Evolutionary conservation across 805 yeast species (phyloP).

Genomic region (Lipomyces japonicus): DNA sequence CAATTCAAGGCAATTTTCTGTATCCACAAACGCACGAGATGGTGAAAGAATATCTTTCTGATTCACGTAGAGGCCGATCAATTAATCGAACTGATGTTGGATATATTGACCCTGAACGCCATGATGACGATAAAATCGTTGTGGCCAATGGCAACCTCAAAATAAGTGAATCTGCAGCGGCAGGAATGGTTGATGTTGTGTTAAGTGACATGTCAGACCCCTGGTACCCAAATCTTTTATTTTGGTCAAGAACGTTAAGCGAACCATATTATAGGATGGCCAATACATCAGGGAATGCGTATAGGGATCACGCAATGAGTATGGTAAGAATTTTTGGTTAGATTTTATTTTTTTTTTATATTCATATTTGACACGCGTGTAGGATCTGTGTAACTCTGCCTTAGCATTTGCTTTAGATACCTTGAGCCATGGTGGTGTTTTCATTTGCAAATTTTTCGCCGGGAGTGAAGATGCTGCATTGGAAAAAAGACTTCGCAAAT

Average conservation of each 20-base stretch:
- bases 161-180: conserved; percentile 1
- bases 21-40: conserved; percentile 58
- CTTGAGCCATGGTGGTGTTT: conserved; percentile 64
- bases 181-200: conserved; percentile 56
- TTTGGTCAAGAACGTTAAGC: conserved; percentile 65
- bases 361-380: conserved; percentile 1
- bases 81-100: conserved; percentile 9
- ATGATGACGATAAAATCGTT: conserved; percentile 33
- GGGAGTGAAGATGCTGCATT: conserved; percentile 73
- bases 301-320: conserved; percentile 77
- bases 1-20: conserved; percentile 85
- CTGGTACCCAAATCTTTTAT: conserved; percentile 47
- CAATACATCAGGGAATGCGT: conserved; percentile 78
- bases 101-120: conserved; percentile 32
- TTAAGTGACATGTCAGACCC: conserved; percentile 81
- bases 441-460: conserved; percentile 79
- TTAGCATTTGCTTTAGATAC: conserved; percentile 67
- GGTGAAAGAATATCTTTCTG: conserved; percentile 50
- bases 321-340: conserved; percentile 46
- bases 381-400: conserved; percentile 90
- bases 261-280: conserved; percentile 85
- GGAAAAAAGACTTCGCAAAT: conserved; percentile 53
- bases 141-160: conserved; percentile 6
- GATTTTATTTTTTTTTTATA: background rate
- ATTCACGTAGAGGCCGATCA: conserved; percentile 33